Percentiles rank a stretch among this genome's conserved stretches.
Evolutionary conservation across 2,329 filamentous ascomycete species (phyloP).

Genomic region (Diplodia scrobiculata): DNA sequence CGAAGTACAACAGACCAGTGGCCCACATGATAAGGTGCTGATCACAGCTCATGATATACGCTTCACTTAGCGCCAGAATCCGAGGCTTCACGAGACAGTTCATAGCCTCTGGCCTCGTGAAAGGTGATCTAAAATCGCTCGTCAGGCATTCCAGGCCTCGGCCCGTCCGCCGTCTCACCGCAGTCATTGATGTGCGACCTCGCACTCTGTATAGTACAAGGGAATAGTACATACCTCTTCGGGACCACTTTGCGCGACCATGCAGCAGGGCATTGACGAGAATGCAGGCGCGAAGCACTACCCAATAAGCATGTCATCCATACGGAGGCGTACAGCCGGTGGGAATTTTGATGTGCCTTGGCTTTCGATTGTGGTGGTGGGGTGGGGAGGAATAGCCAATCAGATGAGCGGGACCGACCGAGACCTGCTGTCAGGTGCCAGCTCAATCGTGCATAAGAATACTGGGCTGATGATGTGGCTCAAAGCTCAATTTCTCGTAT

Average conservation of each 20-base stretch:
- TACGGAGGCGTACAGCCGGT: background rate
- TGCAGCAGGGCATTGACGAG: background rate
- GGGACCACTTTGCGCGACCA: background rate
- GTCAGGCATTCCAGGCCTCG: slow-evolving; percentile 11
- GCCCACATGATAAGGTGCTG: background rate
- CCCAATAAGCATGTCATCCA: background rate
- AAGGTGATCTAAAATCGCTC: background rate
- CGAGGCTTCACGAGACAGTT: slow-evolving; percentile 14
- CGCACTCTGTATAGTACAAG: background rate
- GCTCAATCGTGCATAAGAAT: slow-evolving; percentile 3
- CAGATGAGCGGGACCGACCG: background rate
- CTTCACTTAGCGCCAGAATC: background rate
- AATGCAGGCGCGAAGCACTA: background rate
- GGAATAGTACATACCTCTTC: background rate
- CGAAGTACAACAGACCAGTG: background rate
- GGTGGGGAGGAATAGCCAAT: background rate
- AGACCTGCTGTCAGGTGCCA: background rate
- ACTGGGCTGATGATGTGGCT: slow-evolving; percentile 21
- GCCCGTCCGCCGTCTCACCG: slow-evolving; percentile 1
- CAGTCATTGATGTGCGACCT: background rate
- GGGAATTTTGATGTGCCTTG: background rate
- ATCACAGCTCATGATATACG: slow-evolving; percentile 9
- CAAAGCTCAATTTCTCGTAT: background rate
- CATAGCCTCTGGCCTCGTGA: background rate
- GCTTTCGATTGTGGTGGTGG: background rate